These are phyloP conservation scores for Gracilaria gracilis DNA, from an alignment of 23 red algal genomes.

Conservation along the genomic window DNA sequence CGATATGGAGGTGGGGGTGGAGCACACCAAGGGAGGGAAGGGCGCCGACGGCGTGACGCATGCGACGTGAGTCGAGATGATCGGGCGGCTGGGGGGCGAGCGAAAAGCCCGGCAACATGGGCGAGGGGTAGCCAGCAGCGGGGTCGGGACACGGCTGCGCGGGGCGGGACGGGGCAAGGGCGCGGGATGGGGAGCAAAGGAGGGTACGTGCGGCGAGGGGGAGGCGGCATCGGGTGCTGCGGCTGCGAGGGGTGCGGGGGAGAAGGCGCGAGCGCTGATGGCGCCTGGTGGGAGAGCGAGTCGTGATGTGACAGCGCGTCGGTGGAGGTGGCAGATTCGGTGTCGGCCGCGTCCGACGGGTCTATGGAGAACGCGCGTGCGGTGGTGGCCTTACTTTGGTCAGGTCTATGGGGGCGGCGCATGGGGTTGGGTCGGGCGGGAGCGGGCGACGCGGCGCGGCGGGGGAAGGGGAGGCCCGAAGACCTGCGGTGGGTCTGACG, in stretches of 20 bases:
- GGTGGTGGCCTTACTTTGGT: not conserved
- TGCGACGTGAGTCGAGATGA: constrained; percentile 13
- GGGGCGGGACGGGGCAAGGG: not conserved
- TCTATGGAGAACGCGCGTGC: not conserved
- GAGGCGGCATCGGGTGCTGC: no score
- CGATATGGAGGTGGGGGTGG: constrained; percentile 26
- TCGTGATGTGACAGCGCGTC: constrained; percentile 9
- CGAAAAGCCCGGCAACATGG: not conserved
- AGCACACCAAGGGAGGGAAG: not conserved
- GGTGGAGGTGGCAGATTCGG: constrained; percentile 37
- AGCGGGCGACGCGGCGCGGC: not conserved
- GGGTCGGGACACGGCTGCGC: not conserved
- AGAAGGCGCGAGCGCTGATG: not conserved
- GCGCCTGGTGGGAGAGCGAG: not conserved
- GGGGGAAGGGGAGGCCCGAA: no score
- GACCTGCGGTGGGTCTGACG: no score
- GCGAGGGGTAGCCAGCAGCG: not conserved
- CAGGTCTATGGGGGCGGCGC: not conserved
- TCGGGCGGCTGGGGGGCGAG: no score
- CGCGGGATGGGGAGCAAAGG: not conserved
- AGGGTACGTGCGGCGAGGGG: no score
- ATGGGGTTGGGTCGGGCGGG: not conserved
- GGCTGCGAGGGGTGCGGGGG: not conserved
- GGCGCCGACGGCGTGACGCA: not conserved
- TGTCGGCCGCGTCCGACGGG: constrained; percentile 41